Evolutionary conservation across 257 asterid species (phyloP), one percentile per base, ranked within the genome.

Genomic region (Pogostemon cablin): DNA sequence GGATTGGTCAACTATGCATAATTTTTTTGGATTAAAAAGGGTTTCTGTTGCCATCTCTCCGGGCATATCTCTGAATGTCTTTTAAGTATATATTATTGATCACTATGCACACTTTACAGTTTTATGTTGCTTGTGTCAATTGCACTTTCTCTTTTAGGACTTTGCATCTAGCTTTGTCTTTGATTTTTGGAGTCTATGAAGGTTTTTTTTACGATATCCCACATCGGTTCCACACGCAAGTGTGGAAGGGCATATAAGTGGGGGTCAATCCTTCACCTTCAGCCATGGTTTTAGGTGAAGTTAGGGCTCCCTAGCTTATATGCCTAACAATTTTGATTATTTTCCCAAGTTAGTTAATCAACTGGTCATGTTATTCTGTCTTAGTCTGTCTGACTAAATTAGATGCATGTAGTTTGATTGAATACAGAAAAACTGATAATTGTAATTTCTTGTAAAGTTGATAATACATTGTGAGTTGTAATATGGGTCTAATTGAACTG

Each of bases 111-210:
- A 55, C 62, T 56, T 60, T 60, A 50, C 2, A 44, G 35, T 56
- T 7, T 57, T 38, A 9, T 55, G 11, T 57, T 34, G 35, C 67
- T 41, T 65, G 64, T 57, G 7, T 10, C 60, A 42, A 59, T 6
- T 71, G 68, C 66, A 37, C 71, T 53, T 53, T 54, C 66, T 44
- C 71, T 53, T 53, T 54, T 38, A 66, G 25, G n/a, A 15, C 62
- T 68, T 40, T 64, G 46, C 58, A 59, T 38, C 48, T 15, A 64
- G 52, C 49, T 38, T 8, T 55, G 70, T 38, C 57, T 56, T 37
- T 59, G 56, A 48, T 60, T 65, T 40, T 49, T 65, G 76, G 61
- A 75, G 49, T 34, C 47, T 20, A 35, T 9, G 44, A 34, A 61
- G 65, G 40, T 25, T 25, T 25, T 25, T 25, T 25, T 25, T 25